These are phyloP conservation scores for Beauveria bassiana DNA, from an alignment of 2,329 filamentous ascomycete genomes.

Conservation along the genomic window DNA sequence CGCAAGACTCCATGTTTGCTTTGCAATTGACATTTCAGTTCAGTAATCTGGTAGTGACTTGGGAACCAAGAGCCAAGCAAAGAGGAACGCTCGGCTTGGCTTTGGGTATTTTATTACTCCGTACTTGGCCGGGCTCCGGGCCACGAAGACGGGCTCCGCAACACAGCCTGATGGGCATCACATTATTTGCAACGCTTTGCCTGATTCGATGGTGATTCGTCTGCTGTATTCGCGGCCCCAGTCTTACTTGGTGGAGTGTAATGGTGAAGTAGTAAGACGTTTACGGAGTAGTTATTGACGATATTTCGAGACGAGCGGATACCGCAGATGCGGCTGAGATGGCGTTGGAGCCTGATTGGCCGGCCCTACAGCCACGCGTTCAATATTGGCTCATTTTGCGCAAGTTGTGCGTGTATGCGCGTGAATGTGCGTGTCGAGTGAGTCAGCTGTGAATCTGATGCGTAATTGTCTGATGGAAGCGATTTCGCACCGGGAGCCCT, in stretches of 20 bases:
- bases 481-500: too few relatives aligned
- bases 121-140: not conserved
- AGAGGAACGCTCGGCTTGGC: not conserved
- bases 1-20: not conserved
- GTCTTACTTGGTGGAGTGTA: not conserved
- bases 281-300: too few relatives aligned
- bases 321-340: not conserved
- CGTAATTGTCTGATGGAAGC: not conserved
- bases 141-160: not conserved
- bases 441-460: not conserved
- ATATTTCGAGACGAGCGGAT: not conserved
- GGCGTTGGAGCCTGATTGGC: not conserved
- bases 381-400: not conserved
- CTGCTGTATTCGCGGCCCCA: not conserved
- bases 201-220: not conserved
- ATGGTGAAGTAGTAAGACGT: too few relatives aligned
- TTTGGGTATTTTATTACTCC: not conserved
- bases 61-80: not conserved
- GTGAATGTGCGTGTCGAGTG: not conserved
- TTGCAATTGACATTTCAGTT: too few relatives aligned
- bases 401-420: not conserved
- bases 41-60: not conserved
- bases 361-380: not conserved
- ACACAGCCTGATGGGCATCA: not conserved
- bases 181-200: not conserved